Evolutionary conservation across 1,284 basidiomycete genomes (phyloP).

Genomic region (Trichosporon asahii): DNA sequence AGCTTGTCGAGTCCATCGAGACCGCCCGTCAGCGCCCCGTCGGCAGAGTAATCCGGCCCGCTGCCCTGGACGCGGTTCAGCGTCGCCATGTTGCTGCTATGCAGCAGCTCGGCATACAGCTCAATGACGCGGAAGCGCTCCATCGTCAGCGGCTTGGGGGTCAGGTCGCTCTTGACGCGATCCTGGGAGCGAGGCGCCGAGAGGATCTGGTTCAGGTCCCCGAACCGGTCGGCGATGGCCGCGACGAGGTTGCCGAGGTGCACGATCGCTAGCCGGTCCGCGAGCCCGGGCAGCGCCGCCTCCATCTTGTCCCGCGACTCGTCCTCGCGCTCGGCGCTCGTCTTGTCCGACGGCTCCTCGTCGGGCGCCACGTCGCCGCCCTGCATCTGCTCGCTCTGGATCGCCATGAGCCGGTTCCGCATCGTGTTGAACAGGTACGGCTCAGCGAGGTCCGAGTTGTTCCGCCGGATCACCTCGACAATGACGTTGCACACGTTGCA

Average conservation of each 20-base stretch:
- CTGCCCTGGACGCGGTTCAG: conserved; percentile 74
- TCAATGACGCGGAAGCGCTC: conserved; percentile 98
- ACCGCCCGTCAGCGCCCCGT: conserved; percentile 77
- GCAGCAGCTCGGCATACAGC: conserved; percentile 91
- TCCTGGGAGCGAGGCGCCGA: conserved; percentile 68
- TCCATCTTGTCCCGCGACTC: conserved; percentile 70
- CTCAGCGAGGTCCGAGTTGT: conserved; percentile 98
- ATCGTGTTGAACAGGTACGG: conserved; percentile 96
- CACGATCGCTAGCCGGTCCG: conserved; percentile 85
- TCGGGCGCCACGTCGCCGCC: conserved; percentile 15
- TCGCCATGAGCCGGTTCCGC: conserved; percentile 80
- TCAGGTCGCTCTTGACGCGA: conserved; percentile 67
- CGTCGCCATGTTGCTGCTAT: conserved; percentile 97
- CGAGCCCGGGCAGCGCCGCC: conserved; percentile 77
- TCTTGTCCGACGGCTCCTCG: conserved; percentile 58
- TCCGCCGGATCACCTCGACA: conserved; percentile 95
- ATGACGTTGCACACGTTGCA: conserved; percentile 84
- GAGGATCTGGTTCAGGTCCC: conserved; percentile 69
- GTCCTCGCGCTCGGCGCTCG: conserved; percentile 47
- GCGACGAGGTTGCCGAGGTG: conserved; percentile 81
- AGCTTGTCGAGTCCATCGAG: conserved; percentile 74
- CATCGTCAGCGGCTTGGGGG: conserved; percentile 76
- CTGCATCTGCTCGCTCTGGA: conserved; percentile 44
- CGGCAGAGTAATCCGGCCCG: conserved; percentile 69
- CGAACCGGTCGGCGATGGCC: conserved; percentile 69